Conservation (phyloP, 768 basidiomycete species). For the Termitomyces sp. region DNA sequence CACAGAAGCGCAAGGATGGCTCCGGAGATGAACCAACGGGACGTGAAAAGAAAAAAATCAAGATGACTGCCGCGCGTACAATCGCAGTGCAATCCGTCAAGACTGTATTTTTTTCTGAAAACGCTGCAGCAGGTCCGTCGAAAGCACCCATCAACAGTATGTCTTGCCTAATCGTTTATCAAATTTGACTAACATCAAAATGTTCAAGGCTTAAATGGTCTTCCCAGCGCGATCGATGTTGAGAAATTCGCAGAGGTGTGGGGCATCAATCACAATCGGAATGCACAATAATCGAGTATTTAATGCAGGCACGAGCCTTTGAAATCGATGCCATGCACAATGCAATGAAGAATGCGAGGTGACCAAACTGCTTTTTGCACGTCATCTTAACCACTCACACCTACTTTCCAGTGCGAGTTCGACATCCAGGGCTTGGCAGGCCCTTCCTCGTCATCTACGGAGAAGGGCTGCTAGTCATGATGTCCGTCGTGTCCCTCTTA, state of each 20-base stretch:
- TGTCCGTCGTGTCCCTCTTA: constrained; percentile 82
- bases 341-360: constrained; percentile 81
- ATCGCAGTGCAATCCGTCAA: constrained; percentile 53
- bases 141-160: constrained; percentile 34
- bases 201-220: constrained; percentile 43
- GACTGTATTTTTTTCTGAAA: constrained; percentile 15
- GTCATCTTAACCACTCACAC: not conserved
- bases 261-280: not conserved
- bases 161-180: constrained; percentile 6
- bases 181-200: not conserved
- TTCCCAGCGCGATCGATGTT: constrained; percentile 77
- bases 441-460: constrained; percentile 85
- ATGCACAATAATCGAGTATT: not conserved
- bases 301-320: constrained; percentile 69
- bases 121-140: constrained; percentile 33
- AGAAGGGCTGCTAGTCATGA: constrained; percentile 94
- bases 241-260: constrained; percentile 83
- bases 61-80: constrained; percentile 54
- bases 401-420: constrained; percentile 47
- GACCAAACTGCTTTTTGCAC: constrained; percentile 5
- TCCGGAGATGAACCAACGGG: constrained; percentile 27
- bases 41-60: constrained; percentile 66
- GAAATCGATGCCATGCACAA: constrained; percentile 90
- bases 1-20: constrained; percentile 33
- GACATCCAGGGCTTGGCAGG: constrained; percentile 87